Evolutionary conservation across 805 yeast genomes (phyloP).

Genomic region (Metschnikowia reukaufii): DNA sequence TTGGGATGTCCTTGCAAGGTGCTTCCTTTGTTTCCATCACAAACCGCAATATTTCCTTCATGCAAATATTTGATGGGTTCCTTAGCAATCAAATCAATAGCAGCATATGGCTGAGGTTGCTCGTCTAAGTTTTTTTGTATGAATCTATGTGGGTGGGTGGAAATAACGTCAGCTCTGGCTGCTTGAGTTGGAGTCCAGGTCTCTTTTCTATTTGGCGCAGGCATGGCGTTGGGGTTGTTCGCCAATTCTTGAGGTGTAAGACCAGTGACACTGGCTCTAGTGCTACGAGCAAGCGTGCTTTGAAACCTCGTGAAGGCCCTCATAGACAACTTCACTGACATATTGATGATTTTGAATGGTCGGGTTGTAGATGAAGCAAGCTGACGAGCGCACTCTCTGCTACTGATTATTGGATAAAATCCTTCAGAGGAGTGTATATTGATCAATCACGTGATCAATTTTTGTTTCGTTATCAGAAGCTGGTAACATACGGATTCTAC

Average conservation of each 20-base stretch:
- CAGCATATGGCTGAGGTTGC: conserved; percentile 82
- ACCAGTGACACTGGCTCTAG: conserved; percentile 18
- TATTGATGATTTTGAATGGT: neutral
- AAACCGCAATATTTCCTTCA: conserved; percentile 65
- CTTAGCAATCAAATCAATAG: conserved; percentile 76
- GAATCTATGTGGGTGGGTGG: conserved; percentile 58
- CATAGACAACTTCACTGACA: conserved; percentile 5
- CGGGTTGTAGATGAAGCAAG: neutral
- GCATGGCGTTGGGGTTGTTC: conserved; percentile 41
- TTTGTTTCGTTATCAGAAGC: neutral
- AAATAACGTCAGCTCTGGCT: conserved; percentile 54
- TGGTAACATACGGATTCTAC: neutral
- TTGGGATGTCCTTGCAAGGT: conserved; percentile 81
- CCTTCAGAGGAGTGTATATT: conserved; percentile 3
- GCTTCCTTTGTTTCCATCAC: conserved; percentile 74
- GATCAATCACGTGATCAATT: conserved; percentile 4
- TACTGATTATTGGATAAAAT: conserved; percentile 5
- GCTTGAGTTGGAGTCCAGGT: conserved; percentile 75
- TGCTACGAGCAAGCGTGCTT: conserved; percentile 12
- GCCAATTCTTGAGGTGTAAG: conserved; percentile 22
- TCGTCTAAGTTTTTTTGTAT: conserved; percentile 63
- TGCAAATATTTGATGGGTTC: conserved; percentile 65
- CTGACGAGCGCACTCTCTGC: conserved; percentile 1
- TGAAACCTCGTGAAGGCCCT: conserved; percentile 15
- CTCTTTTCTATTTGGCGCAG: conserved; percentile 72